Evolutionary conservation across 805 yeast species (phyloP), one percentile per base, ranked within the genome.

Genomic region (Kluyveromyces aestuarii): DNA sequence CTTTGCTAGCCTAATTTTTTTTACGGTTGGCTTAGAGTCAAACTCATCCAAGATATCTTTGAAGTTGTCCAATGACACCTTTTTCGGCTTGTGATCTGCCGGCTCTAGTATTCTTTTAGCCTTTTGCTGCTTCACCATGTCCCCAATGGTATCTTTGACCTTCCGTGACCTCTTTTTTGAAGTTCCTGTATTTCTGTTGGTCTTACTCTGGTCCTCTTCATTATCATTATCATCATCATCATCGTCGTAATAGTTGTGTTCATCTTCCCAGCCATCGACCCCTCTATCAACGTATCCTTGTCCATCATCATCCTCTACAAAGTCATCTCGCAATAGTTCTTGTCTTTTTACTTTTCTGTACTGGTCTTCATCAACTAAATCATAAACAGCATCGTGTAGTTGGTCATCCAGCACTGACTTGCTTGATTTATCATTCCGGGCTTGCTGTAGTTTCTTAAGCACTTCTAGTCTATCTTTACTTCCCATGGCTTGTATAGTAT

Each of bases 201-300:
- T 68, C 18, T 56, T 59, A 37, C 56, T 57, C 14, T 61, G 68
- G 6, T 63, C 68, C 14, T 58, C 60, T 47, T 52, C 58, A 30
- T 47, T 56, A 8, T 55, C 57, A 2, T 46, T 62, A 3, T 63
- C 73, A 1, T 69, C 74, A 18, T 75, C 80, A 35, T 77, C 84
- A 40, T 79, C 84, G n/a, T 80, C 76, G 51, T 74, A 75, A 57
- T 76, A 77, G 46, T 72, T 68, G 48, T 72, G 62, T 35, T 72
- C 66, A 38, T 71, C 74, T 50, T 82, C 95, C 90, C 95, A 88
- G 51, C 88, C 96, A 58, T 91, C 95, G 8, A 76, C 86, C 50
- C 99, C 99, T 40, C 85, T 85, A 58, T 93, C 98, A 1, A 88
- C 90, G 60, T 91, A 91, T 0, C 97, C 98, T 54, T 83, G 84